Base-by-base conservation (phyloP, 176 grass and related monocot species). In the Eragrostis nindensis region DNA sequence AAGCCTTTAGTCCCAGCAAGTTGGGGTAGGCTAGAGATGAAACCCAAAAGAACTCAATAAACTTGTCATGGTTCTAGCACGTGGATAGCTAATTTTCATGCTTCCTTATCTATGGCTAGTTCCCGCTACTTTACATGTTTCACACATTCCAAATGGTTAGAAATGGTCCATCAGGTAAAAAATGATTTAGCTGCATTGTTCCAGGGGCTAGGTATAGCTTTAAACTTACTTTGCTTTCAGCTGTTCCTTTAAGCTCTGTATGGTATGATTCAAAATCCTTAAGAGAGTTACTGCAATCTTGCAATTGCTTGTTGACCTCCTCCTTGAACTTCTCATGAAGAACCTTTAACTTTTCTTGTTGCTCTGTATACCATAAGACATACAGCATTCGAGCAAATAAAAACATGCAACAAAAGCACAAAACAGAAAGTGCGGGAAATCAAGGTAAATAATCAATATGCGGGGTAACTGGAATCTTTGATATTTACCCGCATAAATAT, bases 301-400 rank as follows among this genome's bases (percentile, higher is more conserved):
- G 59, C 46, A 98, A 79, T 60, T 93, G 93, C 49, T 93, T 87
- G 75, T 86, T 85, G 26, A 95, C 82, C 75, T 95, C 92, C 78
- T 95, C 88, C 84, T 87, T 95, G 75, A 91, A 95, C 84, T 93
- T 98, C 42, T 89, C 88, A 79, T 95, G 90, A 63, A 95, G 84
- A 86, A 83, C 38, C 53, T 70, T 91, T 79, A 98, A 68, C 55
- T 87, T 91, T 53, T 91, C 86, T 83, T 92, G 84, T 86, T 98
- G 88, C 72, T 93, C 96, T 98, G 60, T 38, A 59, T 68, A 80
- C 40, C 70, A 60, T 19, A 84, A 78, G 22, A 74, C 16, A 74
- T 45, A 66, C 66, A 62, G 57, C 52, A 70, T 25, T 65, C 50
- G 4, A 65, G 68, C 77, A 80, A 50, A 25, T 75, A 80, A 79